A percentile compares a stretch with the other conserved stretches of the same genome.
Conservation (phyloP, 441 rosid genomes). For the Populus trichocarpa region DNA sequence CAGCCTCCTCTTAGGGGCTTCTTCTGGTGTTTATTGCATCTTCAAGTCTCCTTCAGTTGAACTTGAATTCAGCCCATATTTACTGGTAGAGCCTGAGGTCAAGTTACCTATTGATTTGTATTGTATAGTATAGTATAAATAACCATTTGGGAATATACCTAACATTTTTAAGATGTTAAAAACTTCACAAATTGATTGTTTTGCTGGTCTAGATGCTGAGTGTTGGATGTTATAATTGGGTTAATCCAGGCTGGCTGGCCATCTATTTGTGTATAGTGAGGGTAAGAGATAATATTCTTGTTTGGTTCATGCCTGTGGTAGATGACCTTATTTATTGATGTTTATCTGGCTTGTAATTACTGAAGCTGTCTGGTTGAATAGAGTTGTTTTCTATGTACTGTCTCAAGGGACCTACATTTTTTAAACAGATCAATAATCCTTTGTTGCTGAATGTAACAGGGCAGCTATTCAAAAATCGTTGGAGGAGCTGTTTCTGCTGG, state of each 20-base stretch:
- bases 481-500: constrained; percentile 77
- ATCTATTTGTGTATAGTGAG: background rate
- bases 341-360: background rate
- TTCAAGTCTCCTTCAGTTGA: background rate
- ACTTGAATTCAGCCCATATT: background rate
- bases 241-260: background rate
- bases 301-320: background rate
- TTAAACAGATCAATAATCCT: background rate
- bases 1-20: background rate
- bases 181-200: background rate
- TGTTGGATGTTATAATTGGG: background rate
- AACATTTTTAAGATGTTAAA: background rate
- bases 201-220: background rate
- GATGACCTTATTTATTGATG: background rate
- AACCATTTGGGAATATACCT: background rate
- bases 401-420: background rate
- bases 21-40: background rate
- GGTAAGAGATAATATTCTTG: background rate
- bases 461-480: constrained; percentile 71
- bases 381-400: background rate
- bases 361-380: background rate
- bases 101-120: background rate
- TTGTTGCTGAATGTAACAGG: constrained; percentile 39
- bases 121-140: background rate
- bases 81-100: background rate